A percentile compares a stretch with the other conserved stretches of the same genome.
phyloP scores from a whole-genome alignment of 129 eudicot genomes.

The Ambrosia artemisiifolia region DNA sequence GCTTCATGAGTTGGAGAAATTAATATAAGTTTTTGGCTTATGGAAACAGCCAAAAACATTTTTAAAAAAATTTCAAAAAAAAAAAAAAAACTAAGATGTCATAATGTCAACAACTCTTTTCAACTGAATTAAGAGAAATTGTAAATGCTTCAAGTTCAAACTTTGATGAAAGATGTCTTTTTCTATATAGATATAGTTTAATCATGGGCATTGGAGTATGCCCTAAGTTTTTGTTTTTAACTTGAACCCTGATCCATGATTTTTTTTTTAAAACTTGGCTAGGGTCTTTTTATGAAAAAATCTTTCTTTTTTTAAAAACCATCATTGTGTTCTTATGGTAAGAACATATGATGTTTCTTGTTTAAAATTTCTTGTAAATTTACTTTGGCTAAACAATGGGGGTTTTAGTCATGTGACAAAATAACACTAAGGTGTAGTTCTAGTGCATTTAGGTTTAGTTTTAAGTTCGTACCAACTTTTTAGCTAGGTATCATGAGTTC shows the following conservation, averaged over 20 bases:
- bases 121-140: slow-evolving; percentile 35
- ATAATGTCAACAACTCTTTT: slow-evolving; percentile 26
- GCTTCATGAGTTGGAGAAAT: slow-evolving; percentile 15
- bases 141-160: slow-evolving; percentile 38
- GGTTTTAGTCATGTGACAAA: slow-evolving; percentile 51
- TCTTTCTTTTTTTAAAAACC: slow-evolving; percentile 15
- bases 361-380: slow-evolving; percentile 37
- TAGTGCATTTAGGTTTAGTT: slow-evolving; percentile 33
- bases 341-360: slow-evolving; percentile 38
- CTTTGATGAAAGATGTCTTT: slow-evolving; percentile 27
- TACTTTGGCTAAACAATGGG: slow-evolving; percentile 56
- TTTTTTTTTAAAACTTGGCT: slow-evolving; percentile 58
- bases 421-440: slow-evolving; percentile 34
- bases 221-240: slow-evolving; percentile 41
- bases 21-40: slow-evolving; percentile 9
- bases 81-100: slow-evolving; percentile 15
- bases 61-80: not conserved
- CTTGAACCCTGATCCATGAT: slow-evolving; percentile 57
- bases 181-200: slow-evolving; percentile 34
- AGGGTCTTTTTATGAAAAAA: slow-evolving; percentile 28
- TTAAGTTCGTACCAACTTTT: slow-evolving; percentile 30
- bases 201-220: slow-evolving; percentile 62
- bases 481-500: slow-evolving; percentile 47
- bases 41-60: not conserved
- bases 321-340: slow-evolving; percentile 43